Percentiles rank a stretch among this genome's conserved stretches.
Evolutionary conservation across 768 basidiomycete genomes (phyloP).

Genomic region (Crassisporium funariophilum): DNA sequence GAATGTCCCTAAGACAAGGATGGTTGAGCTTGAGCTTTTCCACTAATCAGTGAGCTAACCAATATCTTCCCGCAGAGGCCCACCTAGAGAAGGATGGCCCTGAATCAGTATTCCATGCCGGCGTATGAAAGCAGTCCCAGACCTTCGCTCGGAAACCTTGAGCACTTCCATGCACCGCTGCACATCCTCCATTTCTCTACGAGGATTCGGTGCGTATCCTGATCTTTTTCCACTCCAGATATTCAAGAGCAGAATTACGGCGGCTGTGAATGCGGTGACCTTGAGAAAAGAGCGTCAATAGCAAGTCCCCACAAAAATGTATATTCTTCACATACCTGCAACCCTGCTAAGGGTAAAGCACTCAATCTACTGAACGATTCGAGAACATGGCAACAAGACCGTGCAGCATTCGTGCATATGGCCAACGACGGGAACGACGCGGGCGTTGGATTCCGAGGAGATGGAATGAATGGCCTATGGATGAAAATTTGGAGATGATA

Average conservation of each 20-base stretch:
- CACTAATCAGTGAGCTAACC: conserved; percentile 26
- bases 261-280: conserved; percentile 40
- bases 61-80: conserved; percentile 41
- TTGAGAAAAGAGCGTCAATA: conserved; percentile 17
- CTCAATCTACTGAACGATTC: conserved; percentile 48
- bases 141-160: conserved; percentile 43
- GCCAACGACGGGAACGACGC: conserved; percentile 63
- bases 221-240: conserved; percentile 63
- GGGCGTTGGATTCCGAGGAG: conserved; percentile 47
- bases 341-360: conserved; percentile 31
- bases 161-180: conserved; percentile 59
- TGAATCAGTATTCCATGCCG: background rate
- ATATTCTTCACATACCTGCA: conserved; percentile 34
- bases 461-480: conserved; percentile 80
- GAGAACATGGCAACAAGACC: conserved; percentile 71
- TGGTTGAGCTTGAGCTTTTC: background rate
- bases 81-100: conserved; percentile 31
- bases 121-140: conserved; percentile 5
- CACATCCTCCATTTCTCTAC: conserved; percentile 60
- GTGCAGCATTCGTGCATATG: conserved; percentile 84
- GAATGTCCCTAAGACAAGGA: conserved; percentile 32
- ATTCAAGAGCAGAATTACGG: conserved; percentile 62
- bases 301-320: background rate
- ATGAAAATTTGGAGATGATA: conserved; percentile 67
- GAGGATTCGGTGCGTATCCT: conserved; percentile 46